Conservation (phyloP, 441 rosid species). For the Populus hybrid region DNA sequence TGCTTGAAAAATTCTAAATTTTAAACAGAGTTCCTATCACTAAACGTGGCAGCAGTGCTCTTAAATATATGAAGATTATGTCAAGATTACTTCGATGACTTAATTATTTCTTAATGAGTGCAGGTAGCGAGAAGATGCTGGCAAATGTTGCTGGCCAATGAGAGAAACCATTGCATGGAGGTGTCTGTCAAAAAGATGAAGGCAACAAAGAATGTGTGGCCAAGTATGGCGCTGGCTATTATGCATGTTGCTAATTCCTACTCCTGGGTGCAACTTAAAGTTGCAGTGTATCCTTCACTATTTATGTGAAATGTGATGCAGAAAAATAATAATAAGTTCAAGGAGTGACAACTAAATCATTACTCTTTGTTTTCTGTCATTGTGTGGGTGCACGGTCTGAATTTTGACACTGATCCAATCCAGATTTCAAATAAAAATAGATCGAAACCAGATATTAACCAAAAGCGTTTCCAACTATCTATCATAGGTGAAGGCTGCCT, state of each 20-base stretch:
- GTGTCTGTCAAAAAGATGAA: background rate
- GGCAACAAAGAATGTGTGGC: background rate
- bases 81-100: background rate
- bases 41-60: background rate
- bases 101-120: background rate
- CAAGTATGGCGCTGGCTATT: too few species aligned
- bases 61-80: background rate
- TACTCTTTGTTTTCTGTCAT: background rate
- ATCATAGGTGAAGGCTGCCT: background rate
- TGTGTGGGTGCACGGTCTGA: background rate
- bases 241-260: too few species aligned
- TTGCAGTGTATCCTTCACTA: background rate
- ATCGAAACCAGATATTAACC: background rate
- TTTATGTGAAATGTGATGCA: background rate
- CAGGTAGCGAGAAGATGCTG: background rate
- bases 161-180: background rate
- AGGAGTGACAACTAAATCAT: background rate
- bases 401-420: background rate
- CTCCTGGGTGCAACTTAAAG: too few species aligned
- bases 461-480: background rate
- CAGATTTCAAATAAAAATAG: background rate
- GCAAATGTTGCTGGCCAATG: background rate
- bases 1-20: background rate
- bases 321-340: background rate
- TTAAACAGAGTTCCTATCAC: background rate